These are phyloP conservation scores for Kondoa subrosea DNA, from an alignment of 768 basidiomycete genomes.

Conservation along the genomic window DNA sequence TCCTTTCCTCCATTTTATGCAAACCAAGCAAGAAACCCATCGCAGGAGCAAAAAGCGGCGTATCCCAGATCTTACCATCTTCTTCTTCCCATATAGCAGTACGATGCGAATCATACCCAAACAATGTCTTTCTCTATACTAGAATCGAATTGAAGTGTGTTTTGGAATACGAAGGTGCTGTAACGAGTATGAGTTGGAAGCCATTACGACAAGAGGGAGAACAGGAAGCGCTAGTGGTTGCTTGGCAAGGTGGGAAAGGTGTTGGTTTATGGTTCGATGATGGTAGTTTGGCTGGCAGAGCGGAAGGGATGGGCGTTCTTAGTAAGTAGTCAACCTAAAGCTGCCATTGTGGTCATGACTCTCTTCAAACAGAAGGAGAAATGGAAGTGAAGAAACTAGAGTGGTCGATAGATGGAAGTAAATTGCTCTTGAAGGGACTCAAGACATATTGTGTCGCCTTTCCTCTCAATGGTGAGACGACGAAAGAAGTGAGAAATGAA, in stretches of 20 bases:
- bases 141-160: background rate
- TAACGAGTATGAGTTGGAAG: background rate
- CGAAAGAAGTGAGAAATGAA: too few relatives aligned
- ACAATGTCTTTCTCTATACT: constrained; percentile 5
- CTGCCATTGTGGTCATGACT: background rate
- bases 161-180: background rate
- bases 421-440: background rate
- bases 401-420: background rate
- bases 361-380: background rate
- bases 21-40: background rate
- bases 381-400: background rate
- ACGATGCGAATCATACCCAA: background rate
- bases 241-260: background rate
- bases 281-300: background rate
- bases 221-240: background rate
- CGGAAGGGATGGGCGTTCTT: background rate
- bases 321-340: background rate
- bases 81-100: background rate
- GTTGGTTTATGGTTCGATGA: background rate
- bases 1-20: background rate
- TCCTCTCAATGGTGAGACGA: background rate
- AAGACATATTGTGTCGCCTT: background rate
- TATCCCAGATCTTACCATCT: background rate
- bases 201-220: background rate
- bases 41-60: background rate